A percentile compares a stretch with the other conserved stretches of the same genome.
phyloP scores from a whole-genome alignment of 179 eudicot species.

The Actinidia chinensis region DNA sequence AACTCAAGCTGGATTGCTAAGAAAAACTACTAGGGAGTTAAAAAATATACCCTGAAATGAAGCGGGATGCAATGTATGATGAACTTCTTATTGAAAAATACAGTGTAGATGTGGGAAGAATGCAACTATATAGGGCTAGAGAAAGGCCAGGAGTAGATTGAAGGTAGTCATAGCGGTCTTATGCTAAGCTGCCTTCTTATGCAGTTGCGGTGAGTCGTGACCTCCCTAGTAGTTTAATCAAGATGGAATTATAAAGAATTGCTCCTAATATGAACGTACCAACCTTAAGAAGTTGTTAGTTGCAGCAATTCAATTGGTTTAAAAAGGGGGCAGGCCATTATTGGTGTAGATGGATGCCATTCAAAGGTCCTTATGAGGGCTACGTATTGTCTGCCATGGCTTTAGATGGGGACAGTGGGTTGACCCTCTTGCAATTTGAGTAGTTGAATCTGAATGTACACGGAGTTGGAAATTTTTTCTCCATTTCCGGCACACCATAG shows the following conservation, averaged over 20 bases:
- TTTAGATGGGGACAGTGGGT: not conserved
- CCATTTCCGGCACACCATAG: not conserved
- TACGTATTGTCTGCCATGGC: not conserved
- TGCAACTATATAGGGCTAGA: not conserved
- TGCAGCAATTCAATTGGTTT: not conserved
- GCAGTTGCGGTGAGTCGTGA: too few species aligned
- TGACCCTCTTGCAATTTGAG: not conserved
- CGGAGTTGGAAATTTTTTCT: not conserved
- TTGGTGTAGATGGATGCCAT: constrained; percentile 5
- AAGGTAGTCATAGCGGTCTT: not conserved
- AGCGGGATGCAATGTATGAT: not conserved
- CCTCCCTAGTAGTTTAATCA: not conserved
- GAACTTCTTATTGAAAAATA: not conserved
- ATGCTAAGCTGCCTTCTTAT: too few species aligned
- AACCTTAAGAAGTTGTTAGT: not conserved
- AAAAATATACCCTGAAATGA: not conserved
- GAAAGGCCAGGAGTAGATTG: not conserved
- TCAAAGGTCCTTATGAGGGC: not conserved
- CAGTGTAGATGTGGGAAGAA: not conserved
- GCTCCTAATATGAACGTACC: not conserved
- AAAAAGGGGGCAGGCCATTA: not conserved
- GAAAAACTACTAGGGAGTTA: too few species aligned
- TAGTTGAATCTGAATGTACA: not conserved
- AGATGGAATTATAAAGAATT: not conserved
- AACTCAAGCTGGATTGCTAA: not conserved